Percentiles rank a stretch among this genome's conserved stretches.
Evolutionary conservation across 225 moss, liverwort and hornwort genomes (phyloP).

Genomic region (Pleurozium schreberi): DNA sequence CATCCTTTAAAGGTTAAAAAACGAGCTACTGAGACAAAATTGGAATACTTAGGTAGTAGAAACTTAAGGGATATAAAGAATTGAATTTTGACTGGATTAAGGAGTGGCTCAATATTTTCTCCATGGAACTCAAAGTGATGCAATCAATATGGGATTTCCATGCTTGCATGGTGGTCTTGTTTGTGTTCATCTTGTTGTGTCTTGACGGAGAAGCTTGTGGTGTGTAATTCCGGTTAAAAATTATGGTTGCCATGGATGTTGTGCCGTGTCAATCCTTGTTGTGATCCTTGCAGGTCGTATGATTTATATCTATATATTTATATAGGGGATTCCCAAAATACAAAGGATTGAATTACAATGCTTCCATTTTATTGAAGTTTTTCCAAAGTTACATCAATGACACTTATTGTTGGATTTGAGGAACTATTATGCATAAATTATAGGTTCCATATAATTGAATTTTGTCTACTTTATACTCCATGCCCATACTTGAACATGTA

Average conservation of each 20-base stretch:
- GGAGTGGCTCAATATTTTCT: background rate
- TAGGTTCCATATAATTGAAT: background rate
- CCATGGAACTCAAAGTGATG: rapidly evolving
- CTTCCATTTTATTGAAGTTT: background rate
- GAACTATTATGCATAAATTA: background rate
- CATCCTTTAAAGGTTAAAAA: no score
- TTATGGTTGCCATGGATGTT: no score
- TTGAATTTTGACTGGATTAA: rapidly evolving
- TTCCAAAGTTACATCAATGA: background rate
- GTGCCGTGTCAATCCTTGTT: no score
- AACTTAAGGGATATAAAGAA: background rate
- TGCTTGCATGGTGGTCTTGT: no score
- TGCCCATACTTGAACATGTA: background rate
- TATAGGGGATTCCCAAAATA: no score
- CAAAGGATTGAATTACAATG: background rate
- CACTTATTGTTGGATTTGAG: no score
- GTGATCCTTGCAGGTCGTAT: no score
- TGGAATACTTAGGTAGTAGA: no score
- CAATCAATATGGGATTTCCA: rapidly evolving
- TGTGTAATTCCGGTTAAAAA: no score
- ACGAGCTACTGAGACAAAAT: rapidly evolving
- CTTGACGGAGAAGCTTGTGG: no score
- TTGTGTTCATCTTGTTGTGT: no score
- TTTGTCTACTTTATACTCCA: background rate
- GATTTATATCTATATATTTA: no score